These are phyloP conservation scores for Emericellopsis atlantica DNA, from an alignment of 2,329 filamentous ascomycete genomes.

Conservation along the genomic window DNA sequence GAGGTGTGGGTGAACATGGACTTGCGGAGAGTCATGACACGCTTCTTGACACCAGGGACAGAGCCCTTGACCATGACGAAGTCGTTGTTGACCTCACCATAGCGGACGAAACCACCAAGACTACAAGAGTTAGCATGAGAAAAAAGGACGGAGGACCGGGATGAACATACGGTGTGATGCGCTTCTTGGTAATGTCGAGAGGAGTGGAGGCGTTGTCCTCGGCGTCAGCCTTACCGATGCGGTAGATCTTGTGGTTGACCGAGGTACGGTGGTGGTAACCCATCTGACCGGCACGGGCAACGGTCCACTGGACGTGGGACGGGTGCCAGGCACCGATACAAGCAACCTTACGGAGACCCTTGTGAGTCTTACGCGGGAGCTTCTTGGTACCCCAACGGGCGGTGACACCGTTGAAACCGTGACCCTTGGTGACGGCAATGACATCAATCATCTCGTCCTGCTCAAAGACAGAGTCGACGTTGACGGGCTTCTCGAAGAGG, in stretches of 20 bases:
- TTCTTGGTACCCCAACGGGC: slow-evolving; percentile 99
- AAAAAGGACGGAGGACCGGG: background rate
- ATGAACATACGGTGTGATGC: slow-evolving; percentile 83
- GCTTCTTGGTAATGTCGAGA: slow-evolving; percentile 97
- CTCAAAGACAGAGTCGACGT: slow-evolving; percentile 92
- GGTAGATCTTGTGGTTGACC: slow-evolving; percentile 99
- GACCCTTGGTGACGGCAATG: slow-evolving; percentile 99
- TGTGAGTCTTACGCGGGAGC: slow-evolving; percentile 99
- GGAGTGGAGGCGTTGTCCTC: slow-evolving; percentile 91
- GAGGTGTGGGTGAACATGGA: slow-evolving; percentile 97
- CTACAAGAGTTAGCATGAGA: slow-evolving; percentile 36
- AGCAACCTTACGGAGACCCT: slow-evolving; percentile 99
- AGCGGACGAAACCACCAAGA: slow-evolving; percentile 97
- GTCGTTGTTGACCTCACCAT: slow-evolving; percentile 99
- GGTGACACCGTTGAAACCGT: slow-evolving; percentile 96
- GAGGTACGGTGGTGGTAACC: slow-evolving; percentile 99
- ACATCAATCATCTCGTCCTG: slow-evolving; percentile 99
- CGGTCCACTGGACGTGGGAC: slow-evolving; percentile 99
- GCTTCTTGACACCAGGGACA: slow-evolving; percentile 97
- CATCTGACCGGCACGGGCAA: slow-evolving; percentile 98
- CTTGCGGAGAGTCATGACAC: slow-evolving; percentile 97
- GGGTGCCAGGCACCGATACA: slow-evolving; percentile 99
- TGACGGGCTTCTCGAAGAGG: slow-evolving; percentile 98
- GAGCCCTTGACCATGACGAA: slow-evolving; percentile 97
- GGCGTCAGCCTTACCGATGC: slow-evolving; percentile 84